A percentile compares a stretch with the other conserved stretches of the same genome.
Evolutionary conservation across 345 rosid genomes (phyloP).

Genomic region (Trapa bicornis): DNA sequence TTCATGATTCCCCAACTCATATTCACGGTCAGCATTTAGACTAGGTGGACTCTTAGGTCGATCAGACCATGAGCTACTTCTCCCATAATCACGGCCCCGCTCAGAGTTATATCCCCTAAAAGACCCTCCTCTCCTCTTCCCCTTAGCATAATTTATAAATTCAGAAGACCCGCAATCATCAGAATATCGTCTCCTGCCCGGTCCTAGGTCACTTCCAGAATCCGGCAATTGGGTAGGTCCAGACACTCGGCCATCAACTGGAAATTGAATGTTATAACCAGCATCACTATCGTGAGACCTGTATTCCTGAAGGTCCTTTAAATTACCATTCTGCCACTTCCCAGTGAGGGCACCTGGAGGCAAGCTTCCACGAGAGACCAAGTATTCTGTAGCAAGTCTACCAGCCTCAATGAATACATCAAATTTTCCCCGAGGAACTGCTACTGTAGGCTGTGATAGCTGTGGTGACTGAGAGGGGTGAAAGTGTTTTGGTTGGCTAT

Average conservation of each 20-base stretch:
- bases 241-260: conserved; percentile 23
- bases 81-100: conserved; percentile 52
- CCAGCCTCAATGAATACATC: conserved; percentile 85
- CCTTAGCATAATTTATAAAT: conserved; percentile 35
- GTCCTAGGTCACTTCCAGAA: conserved; percentile 29
- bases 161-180: conserved; percentile 49
- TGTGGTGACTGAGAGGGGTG: conserved; percentile 10
- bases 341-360: conserved; percentile 41
- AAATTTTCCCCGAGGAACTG: conserved; percentile 17
- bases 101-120: conserved; percentile 40
- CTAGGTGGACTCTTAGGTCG: conserved; percentile 34
- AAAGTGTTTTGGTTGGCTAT: conserved; percentile 41
- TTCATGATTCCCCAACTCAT: conserved; percentile 30
- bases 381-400: conserved; percentile 82
- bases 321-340: conserved; percentile 67
- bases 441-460: conserved; percentile 21
- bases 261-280: conserved; percentile 23
- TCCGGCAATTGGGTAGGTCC: conserved; percentile 24
- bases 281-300: conserved; percentile 23
- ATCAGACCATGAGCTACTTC: conserved; percentile 67
- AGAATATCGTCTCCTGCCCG: conserved; percentile 43
- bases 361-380: conserved; percentile 68
- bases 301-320: conserved; percentile 49
- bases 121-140: conserved; percentile 56
- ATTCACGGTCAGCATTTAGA: conserved; percentile 4